Conservation (phyloP, 257 asterid genomes). For the Fraxinus pennsylvanica region DNA sequence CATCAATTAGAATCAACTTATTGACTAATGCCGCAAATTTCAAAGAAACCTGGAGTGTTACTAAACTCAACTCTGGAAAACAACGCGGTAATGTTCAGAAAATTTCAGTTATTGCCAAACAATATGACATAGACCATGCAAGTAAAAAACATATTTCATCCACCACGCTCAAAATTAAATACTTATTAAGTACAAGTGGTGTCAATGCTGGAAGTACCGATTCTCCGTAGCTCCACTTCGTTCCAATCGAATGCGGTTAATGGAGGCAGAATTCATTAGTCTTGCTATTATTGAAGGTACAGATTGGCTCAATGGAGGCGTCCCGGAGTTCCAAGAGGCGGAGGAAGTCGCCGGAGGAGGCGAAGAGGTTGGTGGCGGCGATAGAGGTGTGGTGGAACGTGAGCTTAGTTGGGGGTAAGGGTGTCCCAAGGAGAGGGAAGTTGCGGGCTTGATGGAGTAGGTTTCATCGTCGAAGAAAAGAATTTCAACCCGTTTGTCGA, state of each 20-base stretch:
- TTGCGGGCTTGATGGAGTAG: constrained; percentile 43
- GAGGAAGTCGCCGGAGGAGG: constrained; percentile 87
- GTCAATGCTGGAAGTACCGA: constrained; percentile 82
- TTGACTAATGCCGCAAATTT: too few species aligned
- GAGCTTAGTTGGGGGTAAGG: constrained; percentile 81
- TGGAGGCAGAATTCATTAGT: constrained; percentile 74
- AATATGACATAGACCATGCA: too few species aligned
- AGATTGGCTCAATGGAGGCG: constrained; percentile 43
- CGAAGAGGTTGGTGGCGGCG: constrained; percentile 59
- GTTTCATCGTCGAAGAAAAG: constrained; percentile 65
- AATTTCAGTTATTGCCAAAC: too few species aligned
- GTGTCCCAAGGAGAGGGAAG: constrained; percentile 68
- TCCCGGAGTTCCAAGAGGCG: constrained; percentile 73
- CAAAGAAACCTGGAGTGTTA: too few species aligned
- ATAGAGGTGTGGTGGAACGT: constrained; percentile 65
- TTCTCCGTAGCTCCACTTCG: constrained; percentile 67
- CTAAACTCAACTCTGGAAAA: too few species aligned
- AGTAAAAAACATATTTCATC: too few species aligned
- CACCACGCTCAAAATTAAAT: too few species aligned
- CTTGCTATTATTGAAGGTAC: constrained; percentile 59
- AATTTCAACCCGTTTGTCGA: constrained; percentile 68
- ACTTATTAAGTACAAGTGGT: constrained; percentile 61
- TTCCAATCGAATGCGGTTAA: constrained; percentile 92
- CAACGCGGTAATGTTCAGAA: too few species aligned
- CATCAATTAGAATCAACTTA: neutral